Evolutionary conservation across 2,329 filamentous ascomycete genomes (phyloP).

Genomic region (Ceratocystis papillata): DNA sequence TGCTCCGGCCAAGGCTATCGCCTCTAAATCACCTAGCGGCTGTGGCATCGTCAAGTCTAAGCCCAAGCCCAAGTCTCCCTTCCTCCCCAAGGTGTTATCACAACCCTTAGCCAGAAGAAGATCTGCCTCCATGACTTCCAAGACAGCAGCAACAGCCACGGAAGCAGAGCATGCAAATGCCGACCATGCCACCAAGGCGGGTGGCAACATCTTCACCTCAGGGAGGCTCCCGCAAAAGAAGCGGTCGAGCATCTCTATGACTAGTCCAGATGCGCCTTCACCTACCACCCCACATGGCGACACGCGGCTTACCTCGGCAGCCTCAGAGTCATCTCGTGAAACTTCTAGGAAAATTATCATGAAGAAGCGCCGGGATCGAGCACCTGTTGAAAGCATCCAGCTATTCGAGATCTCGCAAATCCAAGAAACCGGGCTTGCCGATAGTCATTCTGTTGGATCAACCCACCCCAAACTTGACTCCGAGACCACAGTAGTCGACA

Average conservation of each 20-base stretch:
- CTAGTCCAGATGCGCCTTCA: not conserved
- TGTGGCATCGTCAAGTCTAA: not conserved
- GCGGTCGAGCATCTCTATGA: not conserved
- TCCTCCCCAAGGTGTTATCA: slow-evolving; percentile 2
- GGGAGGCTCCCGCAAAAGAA: slow-evolving; percentile 30
- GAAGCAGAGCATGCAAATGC: slow-evolving; percentile 10
- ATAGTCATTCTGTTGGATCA: not conserved
- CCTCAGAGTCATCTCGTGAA: slow-evolving; percentile 12
- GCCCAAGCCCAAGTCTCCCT: not conserved
- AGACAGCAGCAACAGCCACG: not conserved
- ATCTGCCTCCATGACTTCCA: not conserved
- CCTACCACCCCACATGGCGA: not conserved
- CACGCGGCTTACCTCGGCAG: not conserved
- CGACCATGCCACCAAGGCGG: slow-evolving; percentile 9
- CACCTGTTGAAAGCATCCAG: not conserved
- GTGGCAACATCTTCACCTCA: slow-evolving; percentile 38
- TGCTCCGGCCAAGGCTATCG: not conserved
- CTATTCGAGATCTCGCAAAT: slow-evolving; percentile 12
- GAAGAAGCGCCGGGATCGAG: not conserved
- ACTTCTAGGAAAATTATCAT: not conserved
- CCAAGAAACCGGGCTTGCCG: not conserved
- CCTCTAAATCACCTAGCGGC: not conserved
- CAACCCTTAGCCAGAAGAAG: not conserved
- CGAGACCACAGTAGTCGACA: not conserved
- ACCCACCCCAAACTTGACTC: not conserved